A percentile compares a stretch with the other conserved stretches of the same genome.
phyloP scores from a whole-genome alignment of 2,329 filamentous ascomycete genomes.

The Colletotrichum musae region DNA sequence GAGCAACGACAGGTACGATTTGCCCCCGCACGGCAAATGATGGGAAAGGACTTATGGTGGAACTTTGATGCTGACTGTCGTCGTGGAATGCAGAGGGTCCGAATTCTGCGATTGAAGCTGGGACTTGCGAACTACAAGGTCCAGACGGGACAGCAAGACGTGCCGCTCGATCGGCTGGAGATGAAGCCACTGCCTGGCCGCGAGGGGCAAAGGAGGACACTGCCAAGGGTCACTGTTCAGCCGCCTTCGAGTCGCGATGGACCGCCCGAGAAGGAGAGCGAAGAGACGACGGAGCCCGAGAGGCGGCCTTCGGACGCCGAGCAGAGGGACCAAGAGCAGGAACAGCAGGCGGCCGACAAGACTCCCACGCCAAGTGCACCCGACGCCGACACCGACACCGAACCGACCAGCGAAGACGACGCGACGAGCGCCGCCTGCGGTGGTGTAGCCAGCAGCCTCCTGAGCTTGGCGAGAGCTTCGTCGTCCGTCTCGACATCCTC shows the following conservation, averaged over 20 bases:
- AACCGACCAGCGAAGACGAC: conserved; percentile 45
- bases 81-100: conserved; percentile 66
- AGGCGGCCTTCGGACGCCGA: conserved; percentile 17
- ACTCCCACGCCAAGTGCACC: conserved; percentile 40
- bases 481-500: conserved; percentile 33
- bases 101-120: conserved; percentile 78
- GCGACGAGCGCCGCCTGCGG: conserved; percentile 63
- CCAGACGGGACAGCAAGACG: conserved; percentile 77
- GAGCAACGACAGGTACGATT: conserved; percentile 66
- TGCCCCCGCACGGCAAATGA: background rate
- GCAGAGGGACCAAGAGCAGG: conserved; percentile 24
- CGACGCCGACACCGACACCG: conserved; percentile 38
- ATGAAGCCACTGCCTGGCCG: conserved; percentile 49
- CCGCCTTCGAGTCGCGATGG: conserved; percentile 44
- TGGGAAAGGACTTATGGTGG: background rate
- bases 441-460: conserved; percentile 66
- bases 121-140: conserved; percentile 82
- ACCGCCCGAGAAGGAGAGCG: conserved; percentile 34
- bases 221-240: conserved; percentile 41
- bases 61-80: conserved; percentile 17
- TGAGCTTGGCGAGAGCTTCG: conserved; percentile 58
- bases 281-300: conserved; percentile 36
- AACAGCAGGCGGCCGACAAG: conserved; percentile 42
- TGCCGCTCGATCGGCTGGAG: conserved; percentile 75
- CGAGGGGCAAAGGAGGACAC: conserved; percentile 33